Conservation (phyloP, 192 early-diverging fungal species). For the Rhizophagus clarus region DNA sequence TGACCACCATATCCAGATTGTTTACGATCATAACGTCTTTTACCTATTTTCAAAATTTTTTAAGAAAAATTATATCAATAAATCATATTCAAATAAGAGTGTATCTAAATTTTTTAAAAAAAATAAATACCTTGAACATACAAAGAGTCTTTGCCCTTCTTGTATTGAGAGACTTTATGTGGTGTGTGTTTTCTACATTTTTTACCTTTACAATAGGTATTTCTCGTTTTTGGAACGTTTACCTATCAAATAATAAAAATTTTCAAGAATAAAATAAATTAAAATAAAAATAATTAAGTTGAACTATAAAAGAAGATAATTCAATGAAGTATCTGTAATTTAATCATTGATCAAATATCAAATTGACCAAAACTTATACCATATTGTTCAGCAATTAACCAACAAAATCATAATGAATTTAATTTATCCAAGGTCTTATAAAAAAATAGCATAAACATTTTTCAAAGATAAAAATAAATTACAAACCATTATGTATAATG, state of each 20-base stretch:
- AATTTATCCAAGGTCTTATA: background rate
- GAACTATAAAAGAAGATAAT: background rate
- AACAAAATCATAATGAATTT: too few species aligned
- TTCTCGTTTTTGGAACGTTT: constrained; percentile 99
- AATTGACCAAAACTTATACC: too few species aligned
- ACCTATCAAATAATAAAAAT: constrained; percentile 36
- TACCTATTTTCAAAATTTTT: constrained; percentile 45
- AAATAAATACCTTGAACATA: constrained; percentile 94
- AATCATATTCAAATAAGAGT: background rate
- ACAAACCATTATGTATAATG: background rate
- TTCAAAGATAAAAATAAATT: background rate
- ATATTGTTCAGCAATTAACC: too few species aligned
- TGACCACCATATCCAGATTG: constrained; percentile 99
- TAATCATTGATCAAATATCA: too few species aligned
- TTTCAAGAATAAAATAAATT: background rate
- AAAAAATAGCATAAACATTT: background rate
- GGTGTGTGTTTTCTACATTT: constrained; percentile 99
- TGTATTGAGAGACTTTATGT: constrained; percentile 99
- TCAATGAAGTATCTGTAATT: too few species aligned
- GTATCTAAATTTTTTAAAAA: background rate
- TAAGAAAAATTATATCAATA: background rate
- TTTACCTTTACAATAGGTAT: constrained; percentile 99
- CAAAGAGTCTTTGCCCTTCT: constrained; percentile 98
- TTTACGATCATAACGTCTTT: constrained; percentile 97
- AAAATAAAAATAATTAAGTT: background rate